Evolutionary conservation across 768 basidiomycete genomes (phyloP), one percentile per base, ranked within the genome.

Genomic region (Suillus clintonianus): DNA sequence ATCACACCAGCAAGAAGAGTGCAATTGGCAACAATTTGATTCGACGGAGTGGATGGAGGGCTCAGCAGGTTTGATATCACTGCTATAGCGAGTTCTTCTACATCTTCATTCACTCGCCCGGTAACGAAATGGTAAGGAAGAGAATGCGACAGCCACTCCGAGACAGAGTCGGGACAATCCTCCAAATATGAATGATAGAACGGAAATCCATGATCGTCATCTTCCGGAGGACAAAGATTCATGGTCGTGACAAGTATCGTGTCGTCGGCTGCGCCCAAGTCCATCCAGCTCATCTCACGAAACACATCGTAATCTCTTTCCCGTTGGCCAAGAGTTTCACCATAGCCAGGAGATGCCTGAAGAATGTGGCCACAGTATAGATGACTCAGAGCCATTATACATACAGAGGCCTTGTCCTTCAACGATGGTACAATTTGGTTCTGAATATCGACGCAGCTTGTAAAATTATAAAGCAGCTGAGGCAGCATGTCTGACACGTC

Each of bases 251-350:
- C 1, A 50, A 50, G 48, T 14, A 50, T 24, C 45, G 4, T 13
- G 4, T 1, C 0, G 22, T 47, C 1, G 11, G 13, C 9, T 13
- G 0, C 0, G n/a, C 5, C 2, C 1, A 22, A 13, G 45, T 13
- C 2, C 45, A 2, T n/a, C 10, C 4, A 0, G 0, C 0, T 45
- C 0, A 45, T 22, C 45, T 45, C 0, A 5, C 5, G 0, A 22
- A 47, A 50, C 15, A 27, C 14, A 3, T 27, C 15, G 3, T 8
- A 27, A 15, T 50, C 48, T 27, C 24, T 9, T 15, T 8, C 9
- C 15, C 8, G 8, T 3, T 22, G 14, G 14, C 24, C 3, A 27
- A 50, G 27, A 50, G 27, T 27, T 27, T 47, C 22, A 5, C 48
- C 48, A 50, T 13, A 27, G 48, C 2, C 4, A 9, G 48, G 48